A percentile compares a stretch with the other conserved stretches of the same genome.
Conservation (phyloP, 305 asterid genomes). For the Fraxinus ornus region DNA sequence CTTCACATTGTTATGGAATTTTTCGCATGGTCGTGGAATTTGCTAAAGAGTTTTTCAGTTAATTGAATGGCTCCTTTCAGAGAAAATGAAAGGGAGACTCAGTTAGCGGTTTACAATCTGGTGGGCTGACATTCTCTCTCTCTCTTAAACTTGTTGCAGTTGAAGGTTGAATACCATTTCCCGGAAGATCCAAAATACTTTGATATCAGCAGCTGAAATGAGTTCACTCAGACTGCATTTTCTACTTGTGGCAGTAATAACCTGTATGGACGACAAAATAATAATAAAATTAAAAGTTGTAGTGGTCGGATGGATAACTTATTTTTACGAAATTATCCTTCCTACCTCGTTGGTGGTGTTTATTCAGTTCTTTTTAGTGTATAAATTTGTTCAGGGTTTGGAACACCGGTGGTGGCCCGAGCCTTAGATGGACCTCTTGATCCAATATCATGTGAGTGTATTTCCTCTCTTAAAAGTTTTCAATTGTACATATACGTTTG, state of each 20-base stretch:
- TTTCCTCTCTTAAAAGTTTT: neutral
- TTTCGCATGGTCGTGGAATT: neutral
- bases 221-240: neutral
- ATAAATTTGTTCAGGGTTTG: neutral
- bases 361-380: neutral
- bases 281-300: neutral
- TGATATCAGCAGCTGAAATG: slow-evolving; percentile 49
- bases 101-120: neutral
- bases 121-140: slow-evolving; percentile 1
- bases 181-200: slow-evolving; percentile 78
- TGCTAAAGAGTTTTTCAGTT: neutral
- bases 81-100: neutral
- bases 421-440: neutral
- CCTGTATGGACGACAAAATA: slow-evolving; percentile 19
- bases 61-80: neutral
- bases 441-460: neutral
- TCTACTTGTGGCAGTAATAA: slow-evolving; percentile 17
- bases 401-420: neutral
- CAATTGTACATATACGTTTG: neutral
- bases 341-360: neutral
- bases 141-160: slow-evolving; percentile 41
- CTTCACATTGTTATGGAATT: neutral
- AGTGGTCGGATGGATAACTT: neutral
- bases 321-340: neutral
- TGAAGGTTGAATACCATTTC: slow-evolving; percentile 62